These are phyloP conservation scores for Phaffia australis DNA, from an alignment of 768 basidiomycete species.

Conservation along the genomic window DNA sequence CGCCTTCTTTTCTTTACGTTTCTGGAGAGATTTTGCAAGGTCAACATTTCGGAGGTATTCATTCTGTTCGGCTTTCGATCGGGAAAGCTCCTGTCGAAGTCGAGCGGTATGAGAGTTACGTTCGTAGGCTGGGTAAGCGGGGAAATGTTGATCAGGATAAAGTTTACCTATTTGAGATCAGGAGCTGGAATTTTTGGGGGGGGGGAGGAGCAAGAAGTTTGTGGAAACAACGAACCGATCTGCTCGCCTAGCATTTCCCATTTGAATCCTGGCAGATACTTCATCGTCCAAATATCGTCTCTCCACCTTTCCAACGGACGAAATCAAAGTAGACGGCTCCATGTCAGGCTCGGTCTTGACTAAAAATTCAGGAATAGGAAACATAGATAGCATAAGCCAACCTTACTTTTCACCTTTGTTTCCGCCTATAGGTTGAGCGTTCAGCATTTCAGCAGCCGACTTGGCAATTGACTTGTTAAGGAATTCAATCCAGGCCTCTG, in stretches of 20 bases:
- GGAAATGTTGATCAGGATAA: constrained; percentile 7
- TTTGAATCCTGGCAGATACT: constrained; percentile 92
- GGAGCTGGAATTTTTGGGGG: not conserved
- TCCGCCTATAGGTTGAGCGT: constrained; percentile 79
- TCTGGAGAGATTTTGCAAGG: constrained; percentile 57
- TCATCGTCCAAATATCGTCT: constrained; percentile 99
- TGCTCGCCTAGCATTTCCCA: constrained; percentile 99
- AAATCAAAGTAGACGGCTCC: not conserved
- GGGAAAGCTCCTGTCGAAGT: constrained; percentile 79
- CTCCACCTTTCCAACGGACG: constrained; percentile 51
- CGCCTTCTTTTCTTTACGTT: constrained; percentile 35
- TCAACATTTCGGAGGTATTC: constrained; percentile 93
- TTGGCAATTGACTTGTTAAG: constrained; percentile 84
- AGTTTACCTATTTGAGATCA: not conserved
- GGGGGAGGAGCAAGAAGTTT: not conserved
- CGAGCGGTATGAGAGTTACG: constrained; percentile 75
- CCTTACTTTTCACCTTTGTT: constrained; percentile 37
- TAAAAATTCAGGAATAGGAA: not conserved
- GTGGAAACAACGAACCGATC: constrained; percentile 58
- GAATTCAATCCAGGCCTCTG: constrained; percentile 98
- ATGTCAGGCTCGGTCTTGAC: not conserved
- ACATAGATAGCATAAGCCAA: not conserved
- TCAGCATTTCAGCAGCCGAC: constrained; percentile 84
- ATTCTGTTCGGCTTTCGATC: constrained; percentile 76
- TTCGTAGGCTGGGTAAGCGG: constrained; percentile 63